A percentile compares a stretch with the other conserved stretches of the same genome.
phyloP scores from a whole-genome alignment of 768 basidiomycete species.

The Mrakia frigida region DNA sequence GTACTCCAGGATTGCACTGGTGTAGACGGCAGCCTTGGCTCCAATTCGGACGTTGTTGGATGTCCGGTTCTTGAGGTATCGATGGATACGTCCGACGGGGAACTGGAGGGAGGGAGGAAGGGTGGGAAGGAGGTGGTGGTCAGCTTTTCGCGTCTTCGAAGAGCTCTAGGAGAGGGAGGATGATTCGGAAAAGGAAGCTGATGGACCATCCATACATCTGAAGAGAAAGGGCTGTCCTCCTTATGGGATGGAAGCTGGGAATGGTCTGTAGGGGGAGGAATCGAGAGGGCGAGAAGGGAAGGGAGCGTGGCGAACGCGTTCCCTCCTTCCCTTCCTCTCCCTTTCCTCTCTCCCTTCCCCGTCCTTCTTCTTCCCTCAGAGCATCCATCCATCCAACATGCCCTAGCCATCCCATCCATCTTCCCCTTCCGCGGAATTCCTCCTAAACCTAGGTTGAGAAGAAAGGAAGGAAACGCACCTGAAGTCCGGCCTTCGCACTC shows the following conservation, averaged over 20 bases:
- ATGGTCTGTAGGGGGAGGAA: too few relatives aligned
- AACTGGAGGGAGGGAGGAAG: conserved; percentile 53
- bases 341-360: too few relatives aligned
- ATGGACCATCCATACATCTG: background rate
- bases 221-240: background rate
- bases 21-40: conserved; percentile 58
- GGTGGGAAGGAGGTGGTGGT: background rate
- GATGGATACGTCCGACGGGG: conserved; percentile 94
- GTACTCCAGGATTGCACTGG: conserved; percentile 74
- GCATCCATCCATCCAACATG: background rate
- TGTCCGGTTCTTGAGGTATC: conserved; percentile 85
- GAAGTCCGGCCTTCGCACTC: conserved; percentile 80
- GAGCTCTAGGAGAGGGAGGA: background rate
- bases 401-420: background rate
- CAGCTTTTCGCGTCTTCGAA: background rate
- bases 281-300: too few relatives aligned
- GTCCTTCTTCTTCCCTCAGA: too few relatives aligned
- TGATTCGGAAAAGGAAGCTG: background rate
- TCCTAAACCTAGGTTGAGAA: background rate
- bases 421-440: background rate
- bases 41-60: conserved; percentile 93
- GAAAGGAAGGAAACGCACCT: conserved; percentile 52
- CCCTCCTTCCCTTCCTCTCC: too few relatives aligned
- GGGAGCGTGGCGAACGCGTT: too few relatives aligned
- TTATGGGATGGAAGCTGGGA: too few relatives aligned